Percentiles rank a stretch among this genome's conserved stretches.
Evolutionary conservation across 1,284 basidiomycete genomes (phyloP).

Genomic region (Cryptococcus sp.): DNA sequence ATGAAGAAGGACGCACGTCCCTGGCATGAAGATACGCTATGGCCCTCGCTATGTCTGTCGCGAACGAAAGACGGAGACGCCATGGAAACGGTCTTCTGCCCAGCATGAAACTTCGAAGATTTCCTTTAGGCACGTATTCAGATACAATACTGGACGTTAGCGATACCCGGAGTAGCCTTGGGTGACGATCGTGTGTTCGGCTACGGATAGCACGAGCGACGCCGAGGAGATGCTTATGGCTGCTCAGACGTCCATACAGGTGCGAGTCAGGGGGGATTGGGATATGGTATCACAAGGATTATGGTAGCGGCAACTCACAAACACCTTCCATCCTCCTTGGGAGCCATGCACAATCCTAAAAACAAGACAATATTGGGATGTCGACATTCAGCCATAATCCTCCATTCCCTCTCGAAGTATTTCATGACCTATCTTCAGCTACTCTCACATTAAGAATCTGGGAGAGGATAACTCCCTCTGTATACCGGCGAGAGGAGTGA

Average conservation of each 20-base stretch:
- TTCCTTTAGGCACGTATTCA: slow-evolving; percentile 69
- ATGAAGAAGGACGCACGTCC: slow-evolving; percentile 49
- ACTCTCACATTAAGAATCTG: neutral
- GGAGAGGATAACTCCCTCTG: too few relatives aligned
- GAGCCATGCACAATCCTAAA: slow-evolving; percentile 84
- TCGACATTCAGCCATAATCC: slow-evolving; percentile 82
- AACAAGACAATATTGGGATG: slow-evolving; percentile 94
- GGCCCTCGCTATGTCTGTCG: slow-evolving; percentile 86
- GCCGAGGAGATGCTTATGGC: neutral
- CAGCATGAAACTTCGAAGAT: slow-evolving; percentile 82
- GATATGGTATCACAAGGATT: neutral
- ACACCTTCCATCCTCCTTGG: slow-evolving; percentile 72
- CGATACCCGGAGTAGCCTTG: too few relatives aligned
- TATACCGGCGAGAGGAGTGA: neutral
- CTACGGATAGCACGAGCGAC: too few relatives aligned
- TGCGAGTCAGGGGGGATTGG: too few relatives aligned
- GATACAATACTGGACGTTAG: slow-evolving; percentile 75
- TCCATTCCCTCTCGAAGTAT: slow-evolving; percentile 97
- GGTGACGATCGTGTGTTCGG: too few relatives aligned
- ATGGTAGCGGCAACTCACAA: slow-evolving; percentile 48
- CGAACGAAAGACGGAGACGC: slow-evolving; percentile 86
- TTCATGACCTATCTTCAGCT: slow-evolving; percentile 63
- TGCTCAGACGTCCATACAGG: too few relatives aligned
- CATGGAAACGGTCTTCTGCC: slow-evolving; percentile 71
- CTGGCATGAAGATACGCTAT: slow-evolving; percentile 96